These are phyloP conservation scores for Purpureocillium lavendulum DNA, from an alignment of 2,329 filamentous ascomycete species.

Conservation along the genomic window DNA sequence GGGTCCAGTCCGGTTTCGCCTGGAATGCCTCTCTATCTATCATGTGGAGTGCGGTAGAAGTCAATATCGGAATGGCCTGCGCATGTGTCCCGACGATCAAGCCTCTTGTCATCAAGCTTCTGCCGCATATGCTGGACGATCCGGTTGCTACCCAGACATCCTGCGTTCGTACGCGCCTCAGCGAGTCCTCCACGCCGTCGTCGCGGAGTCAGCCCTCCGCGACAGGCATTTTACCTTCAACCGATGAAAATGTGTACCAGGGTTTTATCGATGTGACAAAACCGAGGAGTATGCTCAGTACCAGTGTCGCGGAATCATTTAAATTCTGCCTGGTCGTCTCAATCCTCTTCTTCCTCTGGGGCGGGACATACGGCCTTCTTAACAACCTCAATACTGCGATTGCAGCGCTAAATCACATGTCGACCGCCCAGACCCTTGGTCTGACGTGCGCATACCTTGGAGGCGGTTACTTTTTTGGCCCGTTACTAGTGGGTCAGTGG, in stretches of 20 bases:
- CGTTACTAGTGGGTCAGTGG: conserved; percentile 60
- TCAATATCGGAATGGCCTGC: conserved; percentile 86
- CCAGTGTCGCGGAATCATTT: conserved; percentile 54
- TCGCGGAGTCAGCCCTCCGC: no score
- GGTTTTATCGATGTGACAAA: conserved; percentile 66
- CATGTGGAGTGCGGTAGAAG: conserved; percentile 92
- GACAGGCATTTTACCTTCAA: no score
- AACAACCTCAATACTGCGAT: conserved; percentile 72
- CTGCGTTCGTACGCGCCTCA: no score
- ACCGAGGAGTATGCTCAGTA: conserved; percentile 63
- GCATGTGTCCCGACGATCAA: conserved; percentile 91
- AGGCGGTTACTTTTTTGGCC: conserved; percentile 61
- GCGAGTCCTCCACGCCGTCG: no score
- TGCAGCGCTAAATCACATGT: conserved; percentile 53
- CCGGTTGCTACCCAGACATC: no score
- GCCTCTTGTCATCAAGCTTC: conserved; percentile 62
- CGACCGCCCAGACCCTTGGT: conserved; percentile 52
- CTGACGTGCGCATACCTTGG: conserved; percentile 65
- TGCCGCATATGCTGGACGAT: no score
- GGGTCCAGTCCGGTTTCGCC: conserved; percentile 43
- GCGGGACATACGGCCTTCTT: conserved; percentile 79
- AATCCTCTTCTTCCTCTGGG: conserved; percentile 81
- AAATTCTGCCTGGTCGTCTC: conserved; percentile 69
- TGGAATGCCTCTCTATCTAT: conserved; percentile 78
- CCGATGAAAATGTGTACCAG: no score